Base-by-base conservation (phyloP, 1,284 basidiomycete species). In the Boletus sp. region DNA sequence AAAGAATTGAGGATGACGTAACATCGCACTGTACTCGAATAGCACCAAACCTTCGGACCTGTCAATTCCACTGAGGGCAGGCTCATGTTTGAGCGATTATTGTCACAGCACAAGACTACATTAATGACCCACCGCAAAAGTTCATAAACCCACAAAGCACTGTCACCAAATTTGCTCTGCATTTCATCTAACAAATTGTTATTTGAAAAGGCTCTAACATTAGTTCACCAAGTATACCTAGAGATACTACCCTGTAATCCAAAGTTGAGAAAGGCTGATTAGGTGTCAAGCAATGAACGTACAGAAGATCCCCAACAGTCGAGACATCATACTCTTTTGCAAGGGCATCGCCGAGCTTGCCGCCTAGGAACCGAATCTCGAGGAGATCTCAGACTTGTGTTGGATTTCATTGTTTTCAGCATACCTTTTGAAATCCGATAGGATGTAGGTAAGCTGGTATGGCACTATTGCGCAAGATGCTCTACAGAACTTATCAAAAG, bases 311-410 rank as follows among this genome's bases (percentile, higher is more conserved):
- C 1, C 84, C 86, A 1, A 98, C 93, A 1, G 88, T 94, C 10
- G 87, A 87, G 7, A 82, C 92, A 56, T 88, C 87, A 62, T 91
- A 98, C 62, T 93, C 88, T 49, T 84, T 80, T 0, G 91, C 91
- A 26, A 99, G 75, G 1, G 91, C 86, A 41, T 82, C 79, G 1
- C 96, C 95, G 0, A 99, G 80, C 69, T 99, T 99, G 5, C 96
- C 95, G 1, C 95, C 95, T 0, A 99, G 73, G 58, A 92, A 92
- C 6, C 96, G 82, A 61, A 99, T 97, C 90, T 95, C 13, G 14
- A 40, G 45, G 27, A 45, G 27, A 27, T 9, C 13, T 46, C 29
- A 55, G 46, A 27, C 12, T 41, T 30, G 16, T 25, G 25, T 22
- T 27, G 20, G 25, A 27, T 34, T 25, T 10, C 8, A 40, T 51